phyloP scores from a whole-genome alignment of 345 rosid species.

The Physaria fendleri region DNA sequence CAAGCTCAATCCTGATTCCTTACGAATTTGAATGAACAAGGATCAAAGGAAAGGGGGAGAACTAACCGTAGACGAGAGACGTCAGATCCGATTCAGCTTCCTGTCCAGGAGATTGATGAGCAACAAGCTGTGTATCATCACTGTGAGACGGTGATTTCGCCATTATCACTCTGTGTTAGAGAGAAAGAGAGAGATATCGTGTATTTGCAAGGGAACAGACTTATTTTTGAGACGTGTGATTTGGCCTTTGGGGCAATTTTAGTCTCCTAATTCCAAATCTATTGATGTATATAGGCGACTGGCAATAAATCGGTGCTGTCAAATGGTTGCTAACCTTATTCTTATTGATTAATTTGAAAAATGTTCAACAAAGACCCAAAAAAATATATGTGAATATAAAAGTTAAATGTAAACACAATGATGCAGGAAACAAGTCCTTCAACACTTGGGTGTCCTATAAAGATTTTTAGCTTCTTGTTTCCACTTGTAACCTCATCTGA shows the following conservation, averaged over 20 bases:
- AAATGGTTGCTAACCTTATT: conserved; percentile 10
- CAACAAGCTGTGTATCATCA: conserved; percentile 27
- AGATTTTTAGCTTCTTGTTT: conserved; percentile 3
- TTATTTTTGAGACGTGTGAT: background rate
- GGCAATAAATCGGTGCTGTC: background rate
- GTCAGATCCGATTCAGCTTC: conserved; percentile 62
- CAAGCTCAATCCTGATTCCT: background rate
- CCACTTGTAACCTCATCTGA: background rate
- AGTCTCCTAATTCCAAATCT: background rate
- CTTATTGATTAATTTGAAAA: conserved; percentile 21
- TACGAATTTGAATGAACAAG: background rate
- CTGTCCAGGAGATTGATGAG: conserved; percentile 22
- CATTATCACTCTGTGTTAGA: conserved; percentile 38
- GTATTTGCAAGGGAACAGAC: conserved; percentile 5
- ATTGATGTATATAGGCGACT: background rate
- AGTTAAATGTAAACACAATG: background rate
- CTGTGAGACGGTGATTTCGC: conserved; percentile 39
- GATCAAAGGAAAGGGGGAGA: background rate
- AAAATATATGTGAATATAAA: background rate
- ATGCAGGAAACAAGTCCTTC: conserved; percentile 9
- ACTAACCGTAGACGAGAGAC: conserved; percentile 59
- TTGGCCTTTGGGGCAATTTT: background rate
- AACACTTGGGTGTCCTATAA: conserved; percentile 10
- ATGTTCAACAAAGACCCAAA: conserved; percentile 9
- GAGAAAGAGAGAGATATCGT: background rate